These are phyloP conservation scores for Leucocoprinus sp. DNA, from an alignment of 768 basidiomycete genomes.

Conservation along the genomic window DNA sequence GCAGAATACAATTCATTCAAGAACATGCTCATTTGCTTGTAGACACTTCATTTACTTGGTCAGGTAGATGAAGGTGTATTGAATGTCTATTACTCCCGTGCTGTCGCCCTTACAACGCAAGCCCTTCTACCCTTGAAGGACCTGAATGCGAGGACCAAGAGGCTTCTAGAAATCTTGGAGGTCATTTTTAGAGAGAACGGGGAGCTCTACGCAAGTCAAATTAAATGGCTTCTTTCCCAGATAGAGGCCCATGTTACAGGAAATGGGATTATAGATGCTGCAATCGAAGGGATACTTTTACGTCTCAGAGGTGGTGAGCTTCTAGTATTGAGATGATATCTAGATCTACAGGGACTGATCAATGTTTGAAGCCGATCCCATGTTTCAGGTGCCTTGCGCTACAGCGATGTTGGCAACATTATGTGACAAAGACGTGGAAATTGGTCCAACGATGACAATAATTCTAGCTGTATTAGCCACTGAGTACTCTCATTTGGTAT, in stretches of 20 bases:
- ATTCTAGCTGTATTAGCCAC: constrained; percentile 33
- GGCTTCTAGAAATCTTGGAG: constrained; percentile 47
- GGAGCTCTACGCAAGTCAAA: constrained; percentile 45
- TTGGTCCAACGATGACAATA: constrained; percentile 37
- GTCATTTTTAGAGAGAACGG: constrained; percentile 41
- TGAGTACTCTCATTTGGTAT: constrained; percentile 12
- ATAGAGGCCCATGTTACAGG: constrained; percentile 33
- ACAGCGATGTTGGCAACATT: constrained; percentile 34
- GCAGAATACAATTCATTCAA: background rate
- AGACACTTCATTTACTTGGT: constrained; percentile 57
- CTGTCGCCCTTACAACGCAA: constrained; percentile 1
- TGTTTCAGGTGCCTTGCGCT: constrained; percentile 36
- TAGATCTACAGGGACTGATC: background rate
- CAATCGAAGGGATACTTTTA: constrained; percentile 48
- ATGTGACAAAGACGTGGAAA: constrained; percentile 55
- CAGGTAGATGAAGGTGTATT: constrained; percentile 54
- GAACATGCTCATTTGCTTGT: constrained; percentile 7
- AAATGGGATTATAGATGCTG: constrained; percentile 31
- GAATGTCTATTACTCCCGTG: constrained; percentile 42
- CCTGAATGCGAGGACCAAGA: constrained; percentile 14
- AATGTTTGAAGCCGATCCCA: constrained; percentile 25
- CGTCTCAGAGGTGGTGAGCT: constrained; percentile 42
- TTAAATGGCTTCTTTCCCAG: constrained; percentile 34
- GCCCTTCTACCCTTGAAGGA: constrained; percentile 16
- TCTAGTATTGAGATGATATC: constrained; percentile 1